phyloP scores from a whole-genome alignment of 805 yeast species.

The Candida patagonica region DNA sequence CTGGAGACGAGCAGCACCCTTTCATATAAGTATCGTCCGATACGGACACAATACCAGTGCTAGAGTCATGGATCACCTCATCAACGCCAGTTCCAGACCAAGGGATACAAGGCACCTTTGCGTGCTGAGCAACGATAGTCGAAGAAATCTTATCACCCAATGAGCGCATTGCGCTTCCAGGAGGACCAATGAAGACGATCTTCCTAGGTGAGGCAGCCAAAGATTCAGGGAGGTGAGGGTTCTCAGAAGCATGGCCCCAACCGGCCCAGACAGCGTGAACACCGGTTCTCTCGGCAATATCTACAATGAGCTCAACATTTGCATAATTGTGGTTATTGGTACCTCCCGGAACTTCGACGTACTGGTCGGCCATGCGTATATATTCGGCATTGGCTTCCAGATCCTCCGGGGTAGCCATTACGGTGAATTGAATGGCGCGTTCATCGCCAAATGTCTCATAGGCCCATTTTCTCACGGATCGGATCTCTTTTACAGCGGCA shows the following conservation, averaged over 20 bases:
- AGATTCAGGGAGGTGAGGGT: constrained; percentile 87
- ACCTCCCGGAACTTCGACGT: constrained; percentile 97
- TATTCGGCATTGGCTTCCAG: constrained; percentile 94
- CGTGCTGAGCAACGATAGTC: constrained; percentile 98
- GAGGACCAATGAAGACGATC: constrained; percentile 95
- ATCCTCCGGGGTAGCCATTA: constrained; percentile 99
- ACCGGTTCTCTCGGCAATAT: constrained; percentile 90
- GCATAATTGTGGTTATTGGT: constrained; percentile 98
- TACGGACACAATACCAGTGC: constrained; percentile 79
- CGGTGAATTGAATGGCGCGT: constrained; percentile 85
- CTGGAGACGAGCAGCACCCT: constrained; percentile 83
- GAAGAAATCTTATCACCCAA: constrained; percentile 97
- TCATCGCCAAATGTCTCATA: constrained; percentile 98
- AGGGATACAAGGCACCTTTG: constrained; percentile 96
- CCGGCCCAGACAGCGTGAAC: constrained; percentile 99
- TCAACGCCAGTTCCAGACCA: constrained; percentile 99
- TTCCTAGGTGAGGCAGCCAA: constrained; percentile 87
- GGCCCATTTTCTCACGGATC: constrained; percentile 98
- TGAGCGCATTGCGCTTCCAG: constrained; percentile 99
- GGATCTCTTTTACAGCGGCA: constrained; percentile 97
- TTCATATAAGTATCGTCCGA: constrained; percentile 70
- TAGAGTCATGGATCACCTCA: constrained; percentile 58
- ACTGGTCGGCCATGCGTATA: constrained; percentile 98
- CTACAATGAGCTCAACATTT: constrained; percentile 94
- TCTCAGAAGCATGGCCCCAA: constrained; percentile 99